Base-by-base conservation (phyloP, 163 green algal species). In the Scenedesmus sp. region DNA sequence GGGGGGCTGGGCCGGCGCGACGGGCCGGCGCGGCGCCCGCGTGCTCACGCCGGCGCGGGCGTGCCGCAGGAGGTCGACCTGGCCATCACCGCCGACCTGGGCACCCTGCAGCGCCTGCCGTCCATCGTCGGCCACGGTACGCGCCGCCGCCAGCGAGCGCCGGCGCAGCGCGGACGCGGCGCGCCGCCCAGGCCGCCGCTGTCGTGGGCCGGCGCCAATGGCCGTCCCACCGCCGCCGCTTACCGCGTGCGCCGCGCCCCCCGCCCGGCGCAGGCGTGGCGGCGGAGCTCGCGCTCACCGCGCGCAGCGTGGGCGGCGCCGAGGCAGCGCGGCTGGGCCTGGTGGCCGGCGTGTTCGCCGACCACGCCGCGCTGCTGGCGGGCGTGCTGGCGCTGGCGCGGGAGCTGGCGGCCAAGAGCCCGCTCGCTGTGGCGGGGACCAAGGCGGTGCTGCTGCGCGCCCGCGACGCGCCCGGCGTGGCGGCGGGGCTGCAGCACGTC, bases 1-100 rank as follows among this genome's bases (percentile, higher is more conserved):
- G n/a, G n/a, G n/a, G n/a, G n/a, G n/a, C n/a, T n/a, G n/a, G n/a
- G n/a, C n/a, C n/a, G n/a, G n/a, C n/a, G n/a, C n/a, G n/a, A n/a
- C n/a, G n/a, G n/a, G n/a, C n/a, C n/a, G n/a, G n/a, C n/a, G n/a
- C n/a, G n/a, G n/a, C n/a, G n/a, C n/a, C n/a, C n/a, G 62, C 33
- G 34, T 34, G 34, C 33, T 67, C 26, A 53, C 24, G 44, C 33
- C 48, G n/a, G 47, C 13, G n/a, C n/a, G n/a, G n/a, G n/a, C n/a
- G n/a, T n/a, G n/a, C n/a, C n/a, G n/a, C 81, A 95, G 89, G 95
- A 99, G 80, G 93, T 97, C 14, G 95, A 98, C 70, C 60, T 98
- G 58, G 95, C 70, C 31, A 95, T 99, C 36, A 85, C 89, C 1
- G 94, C 95, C 9, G 95, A 99, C 87, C 84, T 99, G 74, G 95